phyloP scores from a whole-genome alignment of 306 rosid genomes.

The Begonia masoniana region DNA sequence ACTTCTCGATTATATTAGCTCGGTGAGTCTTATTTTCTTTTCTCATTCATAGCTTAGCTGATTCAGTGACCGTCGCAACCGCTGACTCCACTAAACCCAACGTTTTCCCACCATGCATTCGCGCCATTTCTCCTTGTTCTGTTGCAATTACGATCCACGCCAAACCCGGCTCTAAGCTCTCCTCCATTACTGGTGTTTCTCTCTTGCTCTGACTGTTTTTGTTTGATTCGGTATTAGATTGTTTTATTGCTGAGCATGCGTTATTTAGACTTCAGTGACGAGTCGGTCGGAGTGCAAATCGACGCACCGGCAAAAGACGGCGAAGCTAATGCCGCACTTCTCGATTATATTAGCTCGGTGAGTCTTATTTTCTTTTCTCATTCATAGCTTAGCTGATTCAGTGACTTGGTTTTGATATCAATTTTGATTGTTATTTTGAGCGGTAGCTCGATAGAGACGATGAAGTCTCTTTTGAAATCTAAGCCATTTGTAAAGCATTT shows the following conservation, averaged over 20 bases:
- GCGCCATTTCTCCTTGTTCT: slow-evolving; percentile 64
- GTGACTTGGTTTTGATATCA: too few relatives aligned
- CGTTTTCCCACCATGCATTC: slow-evolving; percentile 50
- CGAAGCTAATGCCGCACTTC: slow-evolving; percentile 89
- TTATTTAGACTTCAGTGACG: slow-evolving; percentile 48
- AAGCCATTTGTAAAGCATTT: too few relatives aligned
- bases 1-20: too few relatives aligned
- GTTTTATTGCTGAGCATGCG: background rate
- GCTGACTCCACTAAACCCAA: slow-evolving; percentile 18
- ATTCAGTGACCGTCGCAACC: slow-evolving; percentile 5
- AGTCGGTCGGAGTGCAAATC: slow-evolving; percentile 78
- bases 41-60: too few relatives aligned
- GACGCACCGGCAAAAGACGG: slow-evolving; percentile 92
- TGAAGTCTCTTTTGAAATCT: too few relatives aligned
- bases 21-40: too few relatives aligned
- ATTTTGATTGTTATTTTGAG: too few relatives aligned
- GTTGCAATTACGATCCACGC: slow-evolving; percentile 90
- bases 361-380: slow-evolving; percentile 4
- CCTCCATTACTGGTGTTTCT: slow-evolving; percentile 62
- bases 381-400: too few relatives aligned
- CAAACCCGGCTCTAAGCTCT: slow-evolving; percentile 78
- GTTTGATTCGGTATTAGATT: background rate
- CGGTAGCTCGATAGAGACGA: too few relatives aligned
- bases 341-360: slow-evolving; percentile 63
- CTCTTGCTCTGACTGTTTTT: background rate